These are phyloP conservation scores for Fusarium sacchari DNA, from an alignment of 2,329 filamentous ascomycete genomes.

Conservation along the genomic window DNA sequence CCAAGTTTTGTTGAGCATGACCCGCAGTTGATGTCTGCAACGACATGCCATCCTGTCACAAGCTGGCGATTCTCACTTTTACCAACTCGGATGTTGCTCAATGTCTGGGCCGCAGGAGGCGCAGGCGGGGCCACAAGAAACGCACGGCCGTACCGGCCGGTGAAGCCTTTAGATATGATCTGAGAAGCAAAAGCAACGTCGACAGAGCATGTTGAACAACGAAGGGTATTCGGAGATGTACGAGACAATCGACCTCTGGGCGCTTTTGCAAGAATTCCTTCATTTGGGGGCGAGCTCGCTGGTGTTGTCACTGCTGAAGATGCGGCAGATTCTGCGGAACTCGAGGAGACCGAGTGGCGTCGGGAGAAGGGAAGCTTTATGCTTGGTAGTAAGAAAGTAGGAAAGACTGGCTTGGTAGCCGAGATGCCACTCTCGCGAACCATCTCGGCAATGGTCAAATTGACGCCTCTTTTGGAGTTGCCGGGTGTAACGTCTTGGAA, in stretches of 20 bases:
- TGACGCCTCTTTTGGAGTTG: background rate
- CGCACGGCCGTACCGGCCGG: constrained; percentile 71
- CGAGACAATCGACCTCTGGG: constrained; percentile 50
- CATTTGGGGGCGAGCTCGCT: constrained; percentile 40
- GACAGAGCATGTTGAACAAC: constrained; percentile 67
- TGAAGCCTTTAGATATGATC: constrained; percentile 74
- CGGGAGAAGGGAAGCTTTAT: constrained; percentile 60
- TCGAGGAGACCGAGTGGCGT: constrained; percentile 52
- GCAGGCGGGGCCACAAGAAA: constrained; percentile 64
- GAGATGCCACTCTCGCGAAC: constrained; percentile 53
- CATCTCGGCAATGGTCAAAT: constrained; percentile 35
- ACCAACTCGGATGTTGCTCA: constrained; percentile 67
- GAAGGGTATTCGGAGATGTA: constrained; percentile 63
- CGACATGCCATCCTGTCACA: constrained; percentile 70
- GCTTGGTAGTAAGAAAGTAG: constrained; percentile 63
- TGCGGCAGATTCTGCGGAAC: constrained; percentile 42
- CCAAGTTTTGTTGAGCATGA: constrained; percentile 67
- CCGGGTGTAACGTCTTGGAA: constrained; percentile 1
- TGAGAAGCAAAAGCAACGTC: constrained; percentile 71
- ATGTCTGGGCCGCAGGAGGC: constrained; percentile 42
- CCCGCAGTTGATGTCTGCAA: constrained; percentile 70
- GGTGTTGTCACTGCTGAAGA: constrained; percentile 46
- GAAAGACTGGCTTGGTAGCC: constrained; percentile 58
- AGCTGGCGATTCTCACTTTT: constrained; percentile 65
- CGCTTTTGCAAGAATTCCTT: constrained; percentile 21